Evolutionary conservation across 2,329 filamentous ascomycete species (phyloP).

Genomic region (Graphiopsis chlorocephala): DNA sequence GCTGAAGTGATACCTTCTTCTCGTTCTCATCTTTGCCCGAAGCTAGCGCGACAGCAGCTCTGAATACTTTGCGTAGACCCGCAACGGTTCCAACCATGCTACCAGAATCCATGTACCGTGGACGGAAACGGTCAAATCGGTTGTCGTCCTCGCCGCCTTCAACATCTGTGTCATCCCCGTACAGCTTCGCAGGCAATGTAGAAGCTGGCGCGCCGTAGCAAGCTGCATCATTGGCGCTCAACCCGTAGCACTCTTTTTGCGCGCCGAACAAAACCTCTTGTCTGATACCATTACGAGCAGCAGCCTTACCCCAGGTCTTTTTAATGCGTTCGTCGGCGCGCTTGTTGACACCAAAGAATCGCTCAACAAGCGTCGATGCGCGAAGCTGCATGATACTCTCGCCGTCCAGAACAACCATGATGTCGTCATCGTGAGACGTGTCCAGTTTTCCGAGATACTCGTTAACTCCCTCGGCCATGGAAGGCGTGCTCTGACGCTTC

Average conservation of each 20-base stretch:
- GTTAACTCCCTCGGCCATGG: slow-evolving; percentile 4
- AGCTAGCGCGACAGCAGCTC: slow-evolving; percentile 20
- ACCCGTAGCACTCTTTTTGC: slow-evolving; percentile 9
- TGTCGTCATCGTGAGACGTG: slow-evolving; percentile 9
- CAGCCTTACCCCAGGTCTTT: slow-evolving; percentile 11
- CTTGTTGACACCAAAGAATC: slow-evolving; percentile 11
- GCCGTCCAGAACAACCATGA: slow-evolving; percentile 6
- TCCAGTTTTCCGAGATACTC: slow-evolving; percentile 6
- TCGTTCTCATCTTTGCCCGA: slow-evolving; percentile 7
- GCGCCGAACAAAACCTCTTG: slow-evolving; percentile 7
- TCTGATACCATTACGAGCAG: slow-evolving; percentile 3
- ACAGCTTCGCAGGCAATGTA: not conserved
- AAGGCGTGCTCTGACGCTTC: not conserved
- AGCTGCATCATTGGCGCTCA: slow-evolving; percentile 12
- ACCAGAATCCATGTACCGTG: slow-evolving; percentile 36
- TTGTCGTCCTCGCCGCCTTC: slow-evolving; percentile 15
- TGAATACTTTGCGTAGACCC: slow-evolving; percentile 9
- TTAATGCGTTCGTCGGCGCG: slow-evolving; percentile 4
- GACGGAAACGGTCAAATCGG: slow-evolving; percentile 21
- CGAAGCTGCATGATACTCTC: slow-evolving; percentile 12
- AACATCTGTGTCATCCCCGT: slow-evolving; percentile 10
- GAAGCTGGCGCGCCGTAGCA: slow-evolving; percentile 11
- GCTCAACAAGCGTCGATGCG: slow-evolving; percentile 9
- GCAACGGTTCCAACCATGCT: slow-evolving; percentile 17
- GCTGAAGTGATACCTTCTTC: slow-evolving; percentile 27